Evolutionary conservation across 1,284 basidiomycete species (phyloP), one percentile per base, ranked within the genome.

Genomic region (Hypsizygus ulmarius): DNA sequence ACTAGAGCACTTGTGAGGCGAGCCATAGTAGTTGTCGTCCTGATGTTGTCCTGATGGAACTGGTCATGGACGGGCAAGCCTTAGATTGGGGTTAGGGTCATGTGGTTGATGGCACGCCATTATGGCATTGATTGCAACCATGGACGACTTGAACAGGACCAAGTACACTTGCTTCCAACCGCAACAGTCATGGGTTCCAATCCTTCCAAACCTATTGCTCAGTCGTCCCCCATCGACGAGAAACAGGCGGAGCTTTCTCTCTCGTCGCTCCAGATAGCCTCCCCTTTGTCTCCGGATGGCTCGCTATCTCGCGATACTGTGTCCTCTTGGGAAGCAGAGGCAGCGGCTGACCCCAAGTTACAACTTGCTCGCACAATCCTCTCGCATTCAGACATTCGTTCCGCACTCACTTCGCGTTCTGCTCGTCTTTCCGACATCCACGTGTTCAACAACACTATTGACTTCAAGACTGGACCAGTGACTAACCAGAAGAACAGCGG

Each of bases 401-500:
- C 75, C 12, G 76, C 85, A 1, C 77, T 97, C 41, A 74, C 77
- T 38, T 80, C 79, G 30, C 86, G 92, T 44, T 59, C 76, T 8
- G 81, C 89, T 0, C 59, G 69, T 43, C 75, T 92, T 45, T 71
- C 78, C 8, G 87, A 92, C 61, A 70, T 75, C 36, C 90, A 95
- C 65, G 76, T 96, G 54, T 97, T 95, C 78, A 95, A 93, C 66
- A 75, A 84, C 57, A 75, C 82, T 55, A 64, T 96, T 39, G 87
- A 89, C 43, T 84, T 87, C 73, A 85, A 89, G 72, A 81, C 90
- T 3, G 80, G 78, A 5, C 92, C 92, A 1, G 75, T 96, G 48
- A 93, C 92, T 28, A 87, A 92, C 70, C 95, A 97, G 77, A 89
- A 84, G 69, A 82, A 74, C 57, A 88, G 83, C 33, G 93, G 93